Evolutionary conservation across 345 rosid species (phyloP).

Genomic region (Citrus mangshanensis): DNA sequence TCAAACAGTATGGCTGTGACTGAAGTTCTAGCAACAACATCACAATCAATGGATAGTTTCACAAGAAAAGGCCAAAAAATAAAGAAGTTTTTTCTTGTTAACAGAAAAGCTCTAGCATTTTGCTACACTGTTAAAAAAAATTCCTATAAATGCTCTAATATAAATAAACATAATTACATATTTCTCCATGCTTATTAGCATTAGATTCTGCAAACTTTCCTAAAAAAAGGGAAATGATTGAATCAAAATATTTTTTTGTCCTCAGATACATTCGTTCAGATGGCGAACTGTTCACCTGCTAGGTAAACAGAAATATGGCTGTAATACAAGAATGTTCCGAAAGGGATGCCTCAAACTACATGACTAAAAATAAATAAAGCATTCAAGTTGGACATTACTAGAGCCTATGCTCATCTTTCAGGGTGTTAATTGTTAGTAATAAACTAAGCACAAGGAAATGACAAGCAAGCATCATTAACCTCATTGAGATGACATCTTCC

Average conservation of each 20-base stretch:
- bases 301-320: not conserved
- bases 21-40: not conserved
- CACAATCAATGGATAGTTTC: not conserved
- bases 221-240: not conserved
- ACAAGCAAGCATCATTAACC: conserved; percentile 33
- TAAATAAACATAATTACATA: not conserved
- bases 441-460: not conserved
- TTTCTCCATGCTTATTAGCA: not conserved
- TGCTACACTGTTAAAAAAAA: not conserved
- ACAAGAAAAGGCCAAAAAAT: not conserved
- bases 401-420: not conserved
- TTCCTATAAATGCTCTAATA: no score
- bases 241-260: not conserved
- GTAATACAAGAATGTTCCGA: not conserved
- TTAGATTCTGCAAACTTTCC: not conserved
- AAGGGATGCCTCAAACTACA: not conserved
- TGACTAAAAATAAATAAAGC: not conserved
- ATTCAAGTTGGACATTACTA: not conserved
- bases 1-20: not conserved
- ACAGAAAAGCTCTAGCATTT: not conserved
- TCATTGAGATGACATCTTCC: conserved; percentile 99
- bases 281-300: not conserved
- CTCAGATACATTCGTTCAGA: not conserved
- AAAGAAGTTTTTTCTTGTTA: not conserved
- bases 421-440: no score